A percentile compares a stretch with the other conserved stretches of the same genome.
phyloP scores from a whole-genome alignment of 2,329 filamentous ascomycete genomes.

The Botrytis byssoidea region DNA sequence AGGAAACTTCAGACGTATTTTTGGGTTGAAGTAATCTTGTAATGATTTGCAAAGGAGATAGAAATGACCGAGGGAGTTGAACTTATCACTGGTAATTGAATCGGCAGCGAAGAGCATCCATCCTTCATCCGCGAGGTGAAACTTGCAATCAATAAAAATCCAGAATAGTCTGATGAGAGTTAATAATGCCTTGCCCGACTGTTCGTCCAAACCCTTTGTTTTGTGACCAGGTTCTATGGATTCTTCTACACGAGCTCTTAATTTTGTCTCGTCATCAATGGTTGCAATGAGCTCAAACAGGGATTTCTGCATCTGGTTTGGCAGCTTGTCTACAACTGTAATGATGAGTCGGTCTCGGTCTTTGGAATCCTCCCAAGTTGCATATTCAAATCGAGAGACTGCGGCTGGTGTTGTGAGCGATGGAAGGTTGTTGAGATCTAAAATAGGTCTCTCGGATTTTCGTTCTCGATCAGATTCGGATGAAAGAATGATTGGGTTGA shows the following conservation, averaged over 20 bases:
- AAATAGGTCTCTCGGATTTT: neutral
- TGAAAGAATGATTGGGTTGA: constrained; percentile 24
- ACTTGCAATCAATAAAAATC: constrained; percentile 38
- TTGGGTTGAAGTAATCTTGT: constrained; percentile 12
- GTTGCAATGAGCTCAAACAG: constrained; percentile 17
- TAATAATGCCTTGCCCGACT: constrained; percentile 22
- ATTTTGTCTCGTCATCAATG: constrained; percentile 17
- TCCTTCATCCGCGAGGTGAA: constrained; percentile 14
- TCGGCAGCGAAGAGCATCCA: neutral
- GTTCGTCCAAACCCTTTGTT: constrained; percentile 25
- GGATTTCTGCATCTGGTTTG: neutral
- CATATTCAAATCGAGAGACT: constrained; percentile 29
- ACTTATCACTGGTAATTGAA: neutral
- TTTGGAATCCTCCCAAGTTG: constrained; percentile 27
- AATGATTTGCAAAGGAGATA: constrained; percentile 10
- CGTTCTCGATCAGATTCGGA: constrained; percentile 25
- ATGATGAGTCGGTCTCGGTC: constrained; percentile 44
- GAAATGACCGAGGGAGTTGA: neutral
- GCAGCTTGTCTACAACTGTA: constrained; percentile 35
- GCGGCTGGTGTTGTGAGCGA: constrained; percentile 27
- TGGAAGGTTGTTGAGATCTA: constrained; percentile 27
- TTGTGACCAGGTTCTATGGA: neutral
- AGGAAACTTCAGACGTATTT: neutral
- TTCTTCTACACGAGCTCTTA: constrained; percentile 15
- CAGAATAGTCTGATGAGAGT: constrained; percentile 33